These are phyloP conservation scores for Aspergillus pseudotamarii DNA, from an alignment of 2,329 filamentous ascomycete species.

Conservation along the genomic window DNA sequence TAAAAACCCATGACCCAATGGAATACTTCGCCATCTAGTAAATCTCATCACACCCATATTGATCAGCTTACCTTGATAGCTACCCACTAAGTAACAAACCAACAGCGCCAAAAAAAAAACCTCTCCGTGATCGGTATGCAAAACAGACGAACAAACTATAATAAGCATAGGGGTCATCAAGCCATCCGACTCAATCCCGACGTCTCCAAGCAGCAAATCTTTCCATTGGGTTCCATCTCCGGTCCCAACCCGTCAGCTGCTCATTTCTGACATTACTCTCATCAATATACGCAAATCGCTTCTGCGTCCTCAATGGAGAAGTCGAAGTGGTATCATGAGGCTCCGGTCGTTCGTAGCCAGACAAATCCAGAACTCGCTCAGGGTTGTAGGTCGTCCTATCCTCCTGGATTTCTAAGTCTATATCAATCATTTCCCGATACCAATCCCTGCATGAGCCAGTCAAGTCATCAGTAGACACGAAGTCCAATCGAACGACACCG, in stretches of 20 bases:
- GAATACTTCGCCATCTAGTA: not conserved
- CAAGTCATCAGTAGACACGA: slow-evolving; percentile 48
- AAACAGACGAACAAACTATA: not conserved
- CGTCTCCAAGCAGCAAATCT: slow-evolving; percentile 35
- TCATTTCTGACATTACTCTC: slow-evolving; percentile 25
- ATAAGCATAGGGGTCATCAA: not conserved
- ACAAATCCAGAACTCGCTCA: slow-evolving; percentile 38
- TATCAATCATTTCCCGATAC: slow-evolving; percentile 36
- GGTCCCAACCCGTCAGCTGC: slow-evolving; percentile 40
- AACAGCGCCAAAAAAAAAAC: not conserved
- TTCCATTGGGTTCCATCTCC: slow-evolving; percentile 38
- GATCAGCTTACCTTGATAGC: not conserved
- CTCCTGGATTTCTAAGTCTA: slow-evolving; percentile 27
- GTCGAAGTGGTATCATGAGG: slow-evolving; percentile 33
- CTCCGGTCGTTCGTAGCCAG: slow-evolving; percentile 49
- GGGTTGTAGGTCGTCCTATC: not conserved
- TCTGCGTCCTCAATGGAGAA: slow-evolving; percentile 40
- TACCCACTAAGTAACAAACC: not conserved
- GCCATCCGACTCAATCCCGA: slow-evolving; percentile 8
- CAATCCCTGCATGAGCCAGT: slow-evolving; percentile 32
- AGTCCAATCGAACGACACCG: slow-evolving; percentile 47
- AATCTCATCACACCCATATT: not conserved
- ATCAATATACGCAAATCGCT: slow-evolving; percentile 28
- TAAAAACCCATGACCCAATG: not conserved
- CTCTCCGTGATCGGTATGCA: not conserved